Conservation (phyloP, 2,329 filamentous ascomycete genomes). For the Pseudogymnoascus pannorum region DNA sequence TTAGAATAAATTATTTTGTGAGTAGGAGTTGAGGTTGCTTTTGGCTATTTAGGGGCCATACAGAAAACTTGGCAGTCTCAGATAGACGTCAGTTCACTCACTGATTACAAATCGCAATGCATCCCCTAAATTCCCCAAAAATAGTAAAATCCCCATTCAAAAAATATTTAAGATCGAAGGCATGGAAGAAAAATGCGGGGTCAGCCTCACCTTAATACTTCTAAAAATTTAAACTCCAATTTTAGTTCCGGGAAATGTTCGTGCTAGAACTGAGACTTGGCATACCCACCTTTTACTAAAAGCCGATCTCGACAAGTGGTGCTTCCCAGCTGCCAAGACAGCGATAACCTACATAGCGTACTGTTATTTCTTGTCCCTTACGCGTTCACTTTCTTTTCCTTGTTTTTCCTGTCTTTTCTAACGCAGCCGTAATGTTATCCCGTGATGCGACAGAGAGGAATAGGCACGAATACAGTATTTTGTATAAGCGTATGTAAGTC, state of each 20-base stretch:
- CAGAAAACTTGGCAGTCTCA: background rate
- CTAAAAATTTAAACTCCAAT: background rate
- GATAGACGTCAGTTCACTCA: background rate
- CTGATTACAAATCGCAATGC: background rate
- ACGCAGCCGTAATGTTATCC: too few species aligned
- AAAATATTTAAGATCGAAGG: background rate
- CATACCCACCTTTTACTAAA: background rate
- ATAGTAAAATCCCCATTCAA: background rate
- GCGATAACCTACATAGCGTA: background rate
- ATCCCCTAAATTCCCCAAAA: background rate
- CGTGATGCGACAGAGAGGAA: too few species aligned
- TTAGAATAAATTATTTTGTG: background rate
- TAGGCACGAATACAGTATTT: too few species aligned
- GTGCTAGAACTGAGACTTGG: background rate
- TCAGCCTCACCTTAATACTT: conserved; percentile 1
- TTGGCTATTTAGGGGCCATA: background rate
- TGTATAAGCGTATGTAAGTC: too few species aligned
- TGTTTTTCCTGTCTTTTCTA: too few species aligned
- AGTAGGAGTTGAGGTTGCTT: background rate
- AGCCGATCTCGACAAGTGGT: background rate
- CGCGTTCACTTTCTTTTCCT: too few species aligned
- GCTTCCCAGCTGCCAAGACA: background rate
- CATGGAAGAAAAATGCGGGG: background rate
- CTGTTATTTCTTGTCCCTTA: too few species aligned
- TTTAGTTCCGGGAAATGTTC: background rate